Percentiles rank a stretch among this genome's conserved stretches.
Conservation (phyloP, 2,329 filamentous ascomycete species). For the Colletotrichum navitas region DNA sequence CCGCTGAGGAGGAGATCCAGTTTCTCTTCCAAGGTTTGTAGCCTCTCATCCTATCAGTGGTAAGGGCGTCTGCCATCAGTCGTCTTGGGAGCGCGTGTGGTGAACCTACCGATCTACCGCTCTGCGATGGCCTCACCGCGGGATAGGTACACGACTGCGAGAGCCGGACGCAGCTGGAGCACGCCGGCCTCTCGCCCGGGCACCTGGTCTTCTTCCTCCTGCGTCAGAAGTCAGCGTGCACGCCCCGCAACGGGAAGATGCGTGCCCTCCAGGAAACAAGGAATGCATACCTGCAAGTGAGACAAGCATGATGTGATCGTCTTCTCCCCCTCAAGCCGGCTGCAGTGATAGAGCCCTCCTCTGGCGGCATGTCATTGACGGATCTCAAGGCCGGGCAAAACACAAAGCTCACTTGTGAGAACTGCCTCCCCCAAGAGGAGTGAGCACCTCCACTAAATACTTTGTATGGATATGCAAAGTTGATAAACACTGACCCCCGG, state of each 20-base stretch:
- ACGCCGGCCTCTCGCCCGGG: conserved; percentile 64
- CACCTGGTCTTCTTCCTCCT: conserved; percentile 65
- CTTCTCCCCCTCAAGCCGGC: conserved; percentile 51
- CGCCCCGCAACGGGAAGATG: conserved; percentile 6
- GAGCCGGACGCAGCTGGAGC: conserved; percentile 63
- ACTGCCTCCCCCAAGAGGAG: neutral
- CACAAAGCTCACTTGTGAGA: conserved; percentile 12
- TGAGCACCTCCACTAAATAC: conserved; percentile 37
- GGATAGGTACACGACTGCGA: conserved; percentile 62
- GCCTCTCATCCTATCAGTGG: conserved; percentile 58
- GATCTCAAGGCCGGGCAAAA: conserved; percentile 28
- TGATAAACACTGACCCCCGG: neutral
- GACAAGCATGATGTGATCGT: conserved; percentile 57
- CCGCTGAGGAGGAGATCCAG: conserved; percentile 63
- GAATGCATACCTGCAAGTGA: conserved; percentile 61
- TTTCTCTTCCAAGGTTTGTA: conserved; percentile 65
- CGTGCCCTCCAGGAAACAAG: neutral
- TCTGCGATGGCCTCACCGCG: conserved; percentile 52
- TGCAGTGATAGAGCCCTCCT: conserved; percentile 45
- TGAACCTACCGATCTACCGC: conserved; percentile 59
- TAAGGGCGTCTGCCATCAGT: conserved; percentile 8
- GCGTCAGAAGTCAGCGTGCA: conserved; percentile 36
- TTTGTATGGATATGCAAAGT: neutral
- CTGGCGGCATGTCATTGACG: conserved; percentile 49
- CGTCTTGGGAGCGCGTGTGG: neutral